Percentiles rank a stretch among this genome's conserved stretches.
These are phyloP conservation scores for Amesomyces nigricolor DNA, from an alignment of 2,329 filamentous ascomycete species.

Conservation along the genomic window DNA sequence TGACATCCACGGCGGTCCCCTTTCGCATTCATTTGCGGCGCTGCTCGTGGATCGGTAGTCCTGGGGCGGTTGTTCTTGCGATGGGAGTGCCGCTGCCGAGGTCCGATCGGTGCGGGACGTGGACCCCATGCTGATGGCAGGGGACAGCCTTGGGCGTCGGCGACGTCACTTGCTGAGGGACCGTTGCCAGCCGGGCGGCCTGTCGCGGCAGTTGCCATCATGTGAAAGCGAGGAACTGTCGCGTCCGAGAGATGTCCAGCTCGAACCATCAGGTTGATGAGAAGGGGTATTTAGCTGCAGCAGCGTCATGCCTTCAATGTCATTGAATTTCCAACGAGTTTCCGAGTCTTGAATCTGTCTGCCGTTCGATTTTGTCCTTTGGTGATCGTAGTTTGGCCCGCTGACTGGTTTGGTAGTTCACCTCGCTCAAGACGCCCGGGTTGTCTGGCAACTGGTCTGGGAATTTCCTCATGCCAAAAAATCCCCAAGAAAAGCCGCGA, in stretches of 20 bases:
- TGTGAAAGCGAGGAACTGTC: conserved; percentile 8
- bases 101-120: conserved; percentile 23
- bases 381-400: no score
- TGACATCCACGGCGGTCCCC: neutral
- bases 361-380: no score
- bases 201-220: conserved; percentile 14
- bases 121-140: conserved; percentile 11
- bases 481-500: no score
- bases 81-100: conserved; percentile 21
- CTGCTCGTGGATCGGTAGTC: neutral
- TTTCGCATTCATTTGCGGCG: neutral
- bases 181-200: conserved; percentile 5
- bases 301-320: neutral
- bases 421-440: no score
- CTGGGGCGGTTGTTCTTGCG: conserved; percentile 5
- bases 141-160: conserved; percentile 1
- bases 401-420: no score
- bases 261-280: neutral
- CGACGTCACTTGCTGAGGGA: conserved; percentile 17
- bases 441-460: no score
- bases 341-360: no score
- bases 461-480: no score
- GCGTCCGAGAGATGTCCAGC: neutral
- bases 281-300: neutral
- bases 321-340: no score